Percentiles rank a stretch among this genome's conserved stretches.
Conservation (phyloP, 345 rosid species). For the Syzygium jambos region DNA sequence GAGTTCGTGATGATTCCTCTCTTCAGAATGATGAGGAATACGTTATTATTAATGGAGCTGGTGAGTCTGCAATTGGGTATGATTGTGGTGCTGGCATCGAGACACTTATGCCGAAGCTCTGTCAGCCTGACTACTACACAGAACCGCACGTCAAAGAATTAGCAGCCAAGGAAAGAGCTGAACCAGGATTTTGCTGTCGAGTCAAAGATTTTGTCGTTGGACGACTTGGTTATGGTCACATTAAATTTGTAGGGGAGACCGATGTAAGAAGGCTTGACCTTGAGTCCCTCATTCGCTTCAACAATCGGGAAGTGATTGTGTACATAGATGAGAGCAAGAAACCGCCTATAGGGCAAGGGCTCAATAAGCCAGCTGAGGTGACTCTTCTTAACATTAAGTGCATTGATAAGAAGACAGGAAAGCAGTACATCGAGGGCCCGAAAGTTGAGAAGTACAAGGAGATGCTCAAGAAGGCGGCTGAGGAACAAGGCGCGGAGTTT, state of each 20-base stretch:
- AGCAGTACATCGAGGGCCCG: slow-evolving; percentile 57
- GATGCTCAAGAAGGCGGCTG: slow-evolving; percentile 73
- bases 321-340: slow-evolving; percentile 84
- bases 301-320: slow-evolving; percentile 82
- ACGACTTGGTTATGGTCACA: slow-evolving; percentile 74
- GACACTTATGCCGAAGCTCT: slow-evolving; percentile 85
- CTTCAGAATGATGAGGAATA: slow-evolving; percentile 33
- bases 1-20: slow-evolving; percentile 29
- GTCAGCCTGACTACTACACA: slow-evolving; percentile 67
- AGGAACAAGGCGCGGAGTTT: slow-evolving; percentile 82
- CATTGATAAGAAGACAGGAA: slow-evolving; percentile 65
- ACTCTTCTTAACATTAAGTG: slow-evolving; percentile 89
- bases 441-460: slow-evolving; percentile 62
- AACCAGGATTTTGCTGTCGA: slow-evolving; percentile 59
- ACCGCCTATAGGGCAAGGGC: slow-evolving; percentile 84
- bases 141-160: slow-evolving; percentile 83
- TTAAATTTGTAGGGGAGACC: slow-evolving; percentile 78
- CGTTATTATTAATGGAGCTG: slow-evolving; percentile 48
- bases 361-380: slow-evolving; percentile 87
- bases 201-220: slow-evolving; percentile 85
- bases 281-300: slow-evolving; percentile 65
- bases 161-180: slow-evolving; percentile 80
- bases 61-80: slow-evolving; percentile 59
- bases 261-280: slow-evolving; percentile 76
- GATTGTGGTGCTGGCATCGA: slow-evolving; percentile 74